Evolutionary conservation across 352 stramenopile genomes (phyloP).

Genomic region (Pythium dissotocum): DNA sequence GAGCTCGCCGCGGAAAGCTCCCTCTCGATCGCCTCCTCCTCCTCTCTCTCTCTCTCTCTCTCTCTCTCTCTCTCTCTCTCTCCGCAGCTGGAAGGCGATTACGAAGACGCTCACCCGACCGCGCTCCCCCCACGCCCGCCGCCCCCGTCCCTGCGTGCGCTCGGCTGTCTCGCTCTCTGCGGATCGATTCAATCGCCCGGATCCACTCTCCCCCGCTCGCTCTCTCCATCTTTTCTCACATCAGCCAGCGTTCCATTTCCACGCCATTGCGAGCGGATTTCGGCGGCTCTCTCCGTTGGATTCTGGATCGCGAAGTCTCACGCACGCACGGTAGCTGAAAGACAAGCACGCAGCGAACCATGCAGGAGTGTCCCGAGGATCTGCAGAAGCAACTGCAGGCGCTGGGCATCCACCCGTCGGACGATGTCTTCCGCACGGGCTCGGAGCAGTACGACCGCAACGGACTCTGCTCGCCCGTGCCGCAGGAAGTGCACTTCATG

Average conservation of each 20-base stretch:
- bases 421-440: conserved; percentile 82
- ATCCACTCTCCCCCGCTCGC: conserved; percentile 4
- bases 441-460: conserved; percentile 78
- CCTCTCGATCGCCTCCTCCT: neutral
- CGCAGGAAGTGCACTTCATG: conserved; percentile 86
- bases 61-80: neutral
- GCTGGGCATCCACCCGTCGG: conserved; percentile 77
- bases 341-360: conserved; percentile 12
- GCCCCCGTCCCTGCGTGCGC: neutral
- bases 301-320: too few relatives aligned
- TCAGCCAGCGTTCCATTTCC: neutral
- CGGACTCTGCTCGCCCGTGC: conserved; percentile 77
- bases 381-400: conserved; percentile 79
- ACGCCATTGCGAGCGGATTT: neutral
- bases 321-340: too few relatives aligned
- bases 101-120: neutral
- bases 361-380: conserved; percentile 67
- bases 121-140: neutral
- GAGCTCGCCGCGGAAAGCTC: conserved; percentile 1
- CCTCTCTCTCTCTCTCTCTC: conserved; percentile 5
- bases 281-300: neutral
- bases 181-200: neutral
- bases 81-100: neutral
- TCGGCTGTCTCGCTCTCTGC: neutral
- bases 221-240: neutral